A percentile compares a stretch with the other conserved stretches of the same genome.
These are phyloP conservation scores for Kodamaea nitidulidarum DNA, from an alignment of 805 yeast species.

Conservation along the genomic window DNA sequence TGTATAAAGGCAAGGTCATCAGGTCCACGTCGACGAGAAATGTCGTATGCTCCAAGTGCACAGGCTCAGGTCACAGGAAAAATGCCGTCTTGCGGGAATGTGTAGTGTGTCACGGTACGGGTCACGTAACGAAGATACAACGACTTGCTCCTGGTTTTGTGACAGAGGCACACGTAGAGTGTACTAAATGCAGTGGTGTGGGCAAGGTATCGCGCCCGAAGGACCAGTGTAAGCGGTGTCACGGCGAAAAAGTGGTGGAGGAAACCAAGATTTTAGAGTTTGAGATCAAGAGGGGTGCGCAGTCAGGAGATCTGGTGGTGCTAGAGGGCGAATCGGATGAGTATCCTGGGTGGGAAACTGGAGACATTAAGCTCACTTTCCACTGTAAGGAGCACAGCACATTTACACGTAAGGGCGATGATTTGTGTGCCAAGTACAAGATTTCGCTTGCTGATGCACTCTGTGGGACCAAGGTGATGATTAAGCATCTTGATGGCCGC, in stretches of 20 bases:
- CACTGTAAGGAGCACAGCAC: constrained; percentile 44
- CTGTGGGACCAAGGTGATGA: constrained; percentile 68
- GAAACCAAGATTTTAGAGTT: constrained; percentile 75
- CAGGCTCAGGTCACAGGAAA: constrained; percentile 71
- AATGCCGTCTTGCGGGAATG: constrained; percentile 56
- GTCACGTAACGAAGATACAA: constrained; percentile 54
- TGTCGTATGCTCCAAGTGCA: constrained; percentile 66
- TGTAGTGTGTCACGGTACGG: constrained; percentile 68
- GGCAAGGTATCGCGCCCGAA: constrained; percentile 60
- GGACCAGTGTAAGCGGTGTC: constrained; percentile 75
- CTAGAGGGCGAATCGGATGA: constrained; percentile 74
- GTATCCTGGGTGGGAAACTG: constrained; percentile 65
- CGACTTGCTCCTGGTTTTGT: constrained; percentile 73
- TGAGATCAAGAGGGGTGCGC: constrained; percentile 68
- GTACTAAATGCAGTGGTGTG: constrained; percentile 66
- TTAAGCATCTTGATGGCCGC: constrained; percentile 79
- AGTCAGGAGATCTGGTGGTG: constrained; percentile 55
- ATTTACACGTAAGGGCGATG: constrained; percentile 58
- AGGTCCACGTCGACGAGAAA: constrained; percentile 71
- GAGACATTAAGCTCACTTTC: constrained; percentile 69
- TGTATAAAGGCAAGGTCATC: constrained; percentile 76
- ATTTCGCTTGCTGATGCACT: constrained; percentile 77
- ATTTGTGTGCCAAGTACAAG: constrained; percentile 55
- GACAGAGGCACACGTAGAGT: constrained; percentile 56
- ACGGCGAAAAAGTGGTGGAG: constrained; percentile 56